Conservation (phyloP, 345 rosid species). For the Syzygium aqueum region DNA sequence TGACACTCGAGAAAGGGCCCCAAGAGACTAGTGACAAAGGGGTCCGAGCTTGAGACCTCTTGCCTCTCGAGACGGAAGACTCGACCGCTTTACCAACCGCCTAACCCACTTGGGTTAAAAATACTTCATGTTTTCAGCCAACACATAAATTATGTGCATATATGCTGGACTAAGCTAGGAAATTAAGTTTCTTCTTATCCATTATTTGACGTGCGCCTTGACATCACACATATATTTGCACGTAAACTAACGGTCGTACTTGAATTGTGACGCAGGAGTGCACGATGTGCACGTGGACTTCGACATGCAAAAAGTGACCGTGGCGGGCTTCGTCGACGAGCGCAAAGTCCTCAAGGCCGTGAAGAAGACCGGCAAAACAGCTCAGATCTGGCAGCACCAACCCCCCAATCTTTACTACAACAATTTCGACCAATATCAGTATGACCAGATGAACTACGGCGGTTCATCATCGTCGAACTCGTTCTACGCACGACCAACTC, state of each 20-base stretch:
- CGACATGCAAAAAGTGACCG: constrained; percentile 7
- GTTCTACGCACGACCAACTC: neutral
- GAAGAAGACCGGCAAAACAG: constrained; percentile 3
- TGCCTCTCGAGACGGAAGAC: neutral
- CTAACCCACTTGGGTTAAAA: neutral
- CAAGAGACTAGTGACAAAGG: neutral
- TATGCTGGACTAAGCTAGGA: neutral
- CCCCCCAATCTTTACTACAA: neutral
- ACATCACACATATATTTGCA: neutral
- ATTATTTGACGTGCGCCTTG: neutral
- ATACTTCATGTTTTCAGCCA: neutral
- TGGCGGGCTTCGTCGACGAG: constrained; percentile 4
- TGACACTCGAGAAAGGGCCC: neutral
- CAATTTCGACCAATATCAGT: neutral
- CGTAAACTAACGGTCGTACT: neutral
- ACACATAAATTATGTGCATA: neutral
- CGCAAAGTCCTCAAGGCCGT: constrained; percentile 3
- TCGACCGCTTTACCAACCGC: neutral
- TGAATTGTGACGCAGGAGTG: neutral
- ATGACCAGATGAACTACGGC: neutral
- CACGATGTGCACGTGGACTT: constrained; percentile 3
- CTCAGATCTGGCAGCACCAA: constrained; percentile 2
- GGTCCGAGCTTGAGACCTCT: neutral
- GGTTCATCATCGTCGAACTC: neutral
- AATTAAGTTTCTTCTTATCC: neutral